Base-by-base conservation (phyloP, 1,139 yeast species). In the Wickerhamomyces sp. region DNA sequence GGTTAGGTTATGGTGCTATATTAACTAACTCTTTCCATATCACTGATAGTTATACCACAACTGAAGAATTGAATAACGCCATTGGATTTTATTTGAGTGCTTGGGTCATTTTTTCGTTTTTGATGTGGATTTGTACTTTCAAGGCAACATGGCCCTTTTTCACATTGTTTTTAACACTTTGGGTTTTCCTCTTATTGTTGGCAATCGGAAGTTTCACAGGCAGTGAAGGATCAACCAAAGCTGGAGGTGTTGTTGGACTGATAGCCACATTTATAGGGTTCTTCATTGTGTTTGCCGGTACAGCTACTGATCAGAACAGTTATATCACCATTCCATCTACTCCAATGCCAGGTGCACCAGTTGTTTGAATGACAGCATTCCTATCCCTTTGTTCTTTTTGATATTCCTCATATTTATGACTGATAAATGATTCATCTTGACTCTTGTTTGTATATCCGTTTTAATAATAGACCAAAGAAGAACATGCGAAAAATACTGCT, bases 191-290 rank as follows among this genome's bases (percentile, higher is more conserved):
- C 53, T 52, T 81, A 45, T 65, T 82, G 44, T 72, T 84, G 55
- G 74, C 82, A n/a, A 76, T 76, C 45, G 90, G 84, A 23, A 70
- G 68, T 39, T 76, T 83, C 54, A 65, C 73, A 11, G 74, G 72
- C 4, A 68, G 67, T 26, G 71, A 65, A 10, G 67, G 68, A n/a
- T 69, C 73, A 5, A 68, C 71, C 36, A 79, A 77, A 60, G 90
- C 89, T 15, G 93, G 89, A 52, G 93, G 93, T 41, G 81, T 79
- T 38, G 61, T 81, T 54, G 88, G 89, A 33, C 65, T 83, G 34
- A 60, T 84, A 39, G 74, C 85, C 15, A 77, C 85, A 7, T 66
- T 78, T 37, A 60, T 76, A 41, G 93, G 87, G 6, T 81, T 83
- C 70, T 83, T 74, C 61, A 66, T 68, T 42, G 84, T 88, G 10